Evolutionary conservation across 768 basidiomycete genomes (phyloP).

Genomic region (Suillus subaureus): DNA sequence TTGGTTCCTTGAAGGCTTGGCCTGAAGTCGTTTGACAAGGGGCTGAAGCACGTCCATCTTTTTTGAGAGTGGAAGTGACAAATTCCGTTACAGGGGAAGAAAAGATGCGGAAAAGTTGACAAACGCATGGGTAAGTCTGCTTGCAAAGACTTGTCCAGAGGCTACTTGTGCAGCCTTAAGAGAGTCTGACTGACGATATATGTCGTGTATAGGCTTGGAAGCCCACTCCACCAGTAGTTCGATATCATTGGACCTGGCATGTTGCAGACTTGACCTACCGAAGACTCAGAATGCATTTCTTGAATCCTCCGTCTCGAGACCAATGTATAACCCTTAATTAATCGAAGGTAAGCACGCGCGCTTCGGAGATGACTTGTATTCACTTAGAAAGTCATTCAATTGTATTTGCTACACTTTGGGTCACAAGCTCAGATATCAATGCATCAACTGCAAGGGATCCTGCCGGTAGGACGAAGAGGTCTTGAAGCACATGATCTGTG

Average conservation of each 20-base stretch:
- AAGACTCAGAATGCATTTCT: too few species aligned
- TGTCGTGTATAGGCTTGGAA: constrained; percentile 20
- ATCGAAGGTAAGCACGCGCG: background rate
- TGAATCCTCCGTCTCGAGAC: too few species aligned
- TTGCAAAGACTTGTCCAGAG: constrained; percentile 20
- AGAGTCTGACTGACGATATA: constrained; percentile 14
- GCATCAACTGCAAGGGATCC: constrained; percentile 16
- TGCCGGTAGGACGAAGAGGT: constrained; percentile 21
- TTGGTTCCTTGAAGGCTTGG: constrained; percentile 23
- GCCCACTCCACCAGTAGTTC: constrained; percentile 23
- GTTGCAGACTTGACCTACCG: too few species aligned
- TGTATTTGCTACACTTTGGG: constrained; percentile 8
- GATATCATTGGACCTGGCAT: too few species aligned
- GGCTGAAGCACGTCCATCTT: too few species aligned
- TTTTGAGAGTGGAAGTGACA: constrained; percentile 32
- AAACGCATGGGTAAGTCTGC: constrained; percentile 18
- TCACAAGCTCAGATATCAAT: constrained; percentile 14
- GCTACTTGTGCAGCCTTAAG: constrained; percentile 11
- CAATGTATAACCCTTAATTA: too few species aligned
- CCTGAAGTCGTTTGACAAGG: too few species aligned
- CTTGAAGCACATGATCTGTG: constrained; percentile 28
- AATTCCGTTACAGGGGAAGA: constrained; percentile 32
- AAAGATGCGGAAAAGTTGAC: constrained; percentile 18
- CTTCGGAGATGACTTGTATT: background rate
- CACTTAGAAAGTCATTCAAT: too few species aligned